phyloP scores from a whole-genome alignment of 306 rosid genomes.

The Datisca glomerata region DNA sequence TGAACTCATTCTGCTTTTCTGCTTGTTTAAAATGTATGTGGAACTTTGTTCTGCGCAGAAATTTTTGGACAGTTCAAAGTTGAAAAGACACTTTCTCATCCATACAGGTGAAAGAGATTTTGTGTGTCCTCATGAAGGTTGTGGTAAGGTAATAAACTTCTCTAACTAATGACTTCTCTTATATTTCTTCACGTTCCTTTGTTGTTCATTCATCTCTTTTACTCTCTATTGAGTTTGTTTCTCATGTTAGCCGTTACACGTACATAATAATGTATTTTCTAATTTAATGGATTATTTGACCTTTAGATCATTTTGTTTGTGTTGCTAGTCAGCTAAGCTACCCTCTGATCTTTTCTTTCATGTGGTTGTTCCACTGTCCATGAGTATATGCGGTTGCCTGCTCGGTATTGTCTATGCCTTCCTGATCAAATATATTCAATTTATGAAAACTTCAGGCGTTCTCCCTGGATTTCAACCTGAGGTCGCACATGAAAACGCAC shows the following conservation, averaged over 20 bases:
- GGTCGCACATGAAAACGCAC: conserved; percentile 98
- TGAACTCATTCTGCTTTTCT: too few relatives aligned
- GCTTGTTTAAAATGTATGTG: too few relatives aligned
- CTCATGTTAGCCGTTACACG: background rate
- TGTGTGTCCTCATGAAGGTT: conserved; percentile 94
- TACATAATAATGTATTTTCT: background rate
- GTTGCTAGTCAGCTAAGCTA: too few relatives aligned
- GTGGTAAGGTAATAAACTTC: conserved; percentile 90
- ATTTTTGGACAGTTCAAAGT: conserved; percentile 95
- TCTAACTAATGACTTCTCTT: too few relatives aligned
- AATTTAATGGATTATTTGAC: too few relatives aligned
- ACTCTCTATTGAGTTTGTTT: background rate
- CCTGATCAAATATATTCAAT: too few relatives aligned
- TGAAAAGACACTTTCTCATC: conserved; percentile 90
- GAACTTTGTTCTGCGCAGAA: conserved; percentile 52
- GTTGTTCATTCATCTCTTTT: conserved; percentile 1
- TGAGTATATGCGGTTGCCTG: too few relatives aligned
- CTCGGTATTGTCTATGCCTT: too few relatives aligned
- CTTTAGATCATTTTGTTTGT: too few relatives aligned
- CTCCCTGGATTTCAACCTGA: conserved; percentile 82
- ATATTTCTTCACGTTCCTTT: conserved; percentile 3
- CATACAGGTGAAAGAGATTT: conserved; percentile 94
- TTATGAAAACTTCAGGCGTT: too few relatives aligned
- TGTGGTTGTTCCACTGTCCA: too few relatives aligned
- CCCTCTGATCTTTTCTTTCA: too few relatives aligned